phyloP scores from a whole-genome alignment of 108 stramenopile species.

The Aurantiochytrium sp. region DNA sequence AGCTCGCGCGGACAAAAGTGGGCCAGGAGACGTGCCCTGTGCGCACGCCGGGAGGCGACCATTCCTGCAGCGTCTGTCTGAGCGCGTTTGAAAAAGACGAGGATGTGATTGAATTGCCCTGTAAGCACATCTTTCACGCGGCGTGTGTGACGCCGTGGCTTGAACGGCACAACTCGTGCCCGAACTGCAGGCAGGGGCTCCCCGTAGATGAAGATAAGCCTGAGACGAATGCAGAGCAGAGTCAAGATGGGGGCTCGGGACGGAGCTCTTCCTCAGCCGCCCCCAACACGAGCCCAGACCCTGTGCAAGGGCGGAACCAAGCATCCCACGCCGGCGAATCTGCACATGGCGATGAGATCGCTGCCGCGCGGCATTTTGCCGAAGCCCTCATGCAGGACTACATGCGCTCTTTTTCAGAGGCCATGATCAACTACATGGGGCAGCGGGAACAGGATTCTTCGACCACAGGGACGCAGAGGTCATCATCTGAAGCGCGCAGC shows the following conservation, averaged over 20 bases:
- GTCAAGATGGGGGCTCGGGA: background rate
- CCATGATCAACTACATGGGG: background rate
- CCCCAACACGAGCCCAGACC: no score
- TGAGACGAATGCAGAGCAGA: background rate
- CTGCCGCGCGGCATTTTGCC: background rate
- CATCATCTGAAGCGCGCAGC: background rate
- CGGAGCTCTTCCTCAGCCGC: no score
- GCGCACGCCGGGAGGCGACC: background rate
- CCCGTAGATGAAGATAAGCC: background rate
- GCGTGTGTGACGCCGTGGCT: background rate
- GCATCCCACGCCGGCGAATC: background rate
- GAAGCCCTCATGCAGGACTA: background rate
- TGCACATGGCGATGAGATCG: background rate
- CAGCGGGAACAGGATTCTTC: background rate
- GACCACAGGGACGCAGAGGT: background rate
- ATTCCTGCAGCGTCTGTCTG: background rate
- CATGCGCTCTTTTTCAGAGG: background rate
- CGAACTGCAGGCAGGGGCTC: background rate
- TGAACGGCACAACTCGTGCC: background rate
- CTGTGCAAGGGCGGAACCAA: no score
- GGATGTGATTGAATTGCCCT: background rate
- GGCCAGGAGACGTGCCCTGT: background rate
- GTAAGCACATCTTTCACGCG: background rate
- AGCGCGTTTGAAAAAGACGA: background rate
- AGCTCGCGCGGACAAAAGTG: background rate